phyloP scores from a whole-genome alignment of 225 moss, liverwort and hornwort genomes.

The Asterella californica region DNA sequence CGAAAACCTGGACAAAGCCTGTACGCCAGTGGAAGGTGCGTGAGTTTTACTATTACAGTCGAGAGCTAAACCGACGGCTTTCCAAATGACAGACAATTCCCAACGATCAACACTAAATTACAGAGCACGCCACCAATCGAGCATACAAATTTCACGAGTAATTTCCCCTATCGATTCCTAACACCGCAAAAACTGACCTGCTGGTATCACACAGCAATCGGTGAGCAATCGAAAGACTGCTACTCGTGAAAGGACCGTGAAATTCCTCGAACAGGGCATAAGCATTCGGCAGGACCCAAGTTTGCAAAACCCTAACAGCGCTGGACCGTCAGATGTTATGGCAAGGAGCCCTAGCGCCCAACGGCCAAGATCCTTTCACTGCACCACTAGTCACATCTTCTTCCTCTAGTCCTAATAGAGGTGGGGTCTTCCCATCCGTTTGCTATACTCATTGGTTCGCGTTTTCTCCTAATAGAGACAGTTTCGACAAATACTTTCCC shows the following conservation, averaged over 20 bases:
- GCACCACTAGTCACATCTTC: not conserved
- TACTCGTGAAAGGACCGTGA: not conserved
- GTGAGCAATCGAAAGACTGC: constrained; percentile 7
- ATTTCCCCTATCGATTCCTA: not conserved
- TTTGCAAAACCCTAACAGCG: not conserved
- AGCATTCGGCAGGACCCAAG: not conserved
- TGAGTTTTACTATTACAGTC: not conserved
- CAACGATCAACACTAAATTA: not conserved
- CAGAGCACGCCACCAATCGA: not conserved
- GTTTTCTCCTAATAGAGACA: too few relatives aligned
- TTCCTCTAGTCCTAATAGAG: too few relatives aligned
- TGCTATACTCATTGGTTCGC: too few relatives aligned
- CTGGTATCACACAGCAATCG: not conserved
- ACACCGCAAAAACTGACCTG: not conserved
- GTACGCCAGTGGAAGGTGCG: not conserved
- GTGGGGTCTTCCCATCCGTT: too few relatives aligned
- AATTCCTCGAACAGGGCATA: not conserved
- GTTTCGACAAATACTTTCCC: too few relatives aligned
- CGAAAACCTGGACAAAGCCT: not conserved
- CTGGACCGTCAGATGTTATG: not conserved
- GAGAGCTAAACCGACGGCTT: not conserved
- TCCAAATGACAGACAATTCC: not conserved
- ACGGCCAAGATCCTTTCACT: not conserved
- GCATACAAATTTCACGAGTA: not conserved
- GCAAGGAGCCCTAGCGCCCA: not conserved